These are phyloP conservation scores for Neurospora crassa DNA, from an alignment of 2,329 filamentous ascomycete genomes.

Conservation along the genomic window DNA sequence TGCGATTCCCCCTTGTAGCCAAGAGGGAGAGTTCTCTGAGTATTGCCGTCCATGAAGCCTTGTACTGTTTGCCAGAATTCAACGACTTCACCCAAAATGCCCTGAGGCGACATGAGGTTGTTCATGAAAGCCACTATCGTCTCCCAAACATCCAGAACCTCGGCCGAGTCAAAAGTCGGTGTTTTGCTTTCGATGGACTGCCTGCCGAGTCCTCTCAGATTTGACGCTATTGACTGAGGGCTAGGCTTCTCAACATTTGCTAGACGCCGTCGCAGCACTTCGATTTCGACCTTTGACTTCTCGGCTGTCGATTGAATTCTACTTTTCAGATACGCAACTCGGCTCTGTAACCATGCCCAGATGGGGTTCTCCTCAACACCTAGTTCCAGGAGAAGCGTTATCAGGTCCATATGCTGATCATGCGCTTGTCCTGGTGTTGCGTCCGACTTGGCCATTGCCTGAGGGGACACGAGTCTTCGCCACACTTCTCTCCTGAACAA, in stretches of 20 bases:
- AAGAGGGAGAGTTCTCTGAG: conserved; percentile 67
- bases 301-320: conserved; percentile 76
- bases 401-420: conserved; percentile 84
- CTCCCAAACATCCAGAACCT: conserved; percentile 88
- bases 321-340: conserved; percentile 79
- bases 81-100: conserved; percentile 78
- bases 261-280: conserved; percentile 75
- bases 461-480: conserved; percentile 65
- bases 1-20: conserved; percentile 76
- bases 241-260: conserved; percentile 64
- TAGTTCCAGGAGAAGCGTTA: conserved; percentile 79
- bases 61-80: conserved; percentile 92
- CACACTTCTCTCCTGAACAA: conserved; percentile 83
- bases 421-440: conserved; percentile 46
- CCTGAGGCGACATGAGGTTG: conserved; percentile 65
- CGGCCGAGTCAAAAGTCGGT: conserved; percentile 63
- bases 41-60: conserved; percentile 79
- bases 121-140: conserved; percentile 68
- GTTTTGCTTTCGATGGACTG: conserved; percentile 53
- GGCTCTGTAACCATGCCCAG: conserved; percentile 87
- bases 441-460: conserved; percentile 45
- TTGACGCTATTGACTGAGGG: conserved; percentile 58
- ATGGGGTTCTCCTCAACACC: conserved; percentile 95
- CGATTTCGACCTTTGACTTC: conserved; percentile 82
- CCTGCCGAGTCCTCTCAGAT: conserved; percentile 64